Evolutionary conservation across 345 rosid species (phyloP).

Genomic region (Sisymbrium altissimum): DNA sequence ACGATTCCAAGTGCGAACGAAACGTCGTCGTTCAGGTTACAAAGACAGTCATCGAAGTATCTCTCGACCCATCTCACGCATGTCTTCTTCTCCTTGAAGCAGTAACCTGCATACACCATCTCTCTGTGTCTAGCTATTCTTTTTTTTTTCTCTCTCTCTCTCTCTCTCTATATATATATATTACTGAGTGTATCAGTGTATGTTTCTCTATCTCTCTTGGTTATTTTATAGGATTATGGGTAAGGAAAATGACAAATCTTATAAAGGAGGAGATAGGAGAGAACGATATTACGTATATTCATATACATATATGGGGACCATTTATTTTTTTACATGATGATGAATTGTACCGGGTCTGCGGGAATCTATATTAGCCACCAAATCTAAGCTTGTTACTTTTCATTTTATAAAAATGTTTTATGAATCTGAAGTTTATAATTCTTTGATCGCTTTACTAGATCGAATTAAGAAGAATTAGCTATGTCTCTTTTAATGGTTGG

Average conservation of each 20-base stretch:
- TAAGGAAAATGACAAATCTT: slow-evolving; percentile 28
- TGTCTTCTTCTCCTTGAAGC: slow-evolving; percentile 53
- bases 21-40: slow-evolving; percentile 64
- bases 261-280: slow-evolving; percentile 22
- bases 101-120: slow-evolving; percentile 49
- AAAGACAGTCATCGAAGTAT: slow-evolving; percentile 84
- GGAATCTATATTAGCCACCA: background rate
- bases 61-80: slow-evolving; percentile 73
- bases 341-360: background rate
- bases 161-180: slow-evolving; percentile 7
- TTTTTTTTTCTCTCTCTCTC: too few species aligned
- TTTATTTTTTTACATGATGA: background rate
- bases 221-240: slow-evolving; percentile 23
- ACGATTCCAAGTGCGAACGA: slow-evolving; percentile 67
- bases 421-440: background rate
- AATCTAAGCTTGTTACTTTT: background rate
- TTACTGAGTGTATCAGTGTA: background rate
- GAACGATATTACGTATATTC: slow-evolving; percentile 1
- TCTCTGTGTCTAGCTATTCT: background rate
- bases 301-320: slow-evolving; percentile 11
- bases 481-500: background rate
- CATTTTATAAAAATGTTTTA: background rate
- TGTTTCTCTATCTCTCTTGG: background rate
- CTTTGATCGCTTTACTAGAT: background rate
- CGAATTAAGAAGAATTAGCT: background rate